Base-by-base conservation (phyloP, 495 filamentous ascomycete species). In the Hypoxylon fuscum region DNA sequence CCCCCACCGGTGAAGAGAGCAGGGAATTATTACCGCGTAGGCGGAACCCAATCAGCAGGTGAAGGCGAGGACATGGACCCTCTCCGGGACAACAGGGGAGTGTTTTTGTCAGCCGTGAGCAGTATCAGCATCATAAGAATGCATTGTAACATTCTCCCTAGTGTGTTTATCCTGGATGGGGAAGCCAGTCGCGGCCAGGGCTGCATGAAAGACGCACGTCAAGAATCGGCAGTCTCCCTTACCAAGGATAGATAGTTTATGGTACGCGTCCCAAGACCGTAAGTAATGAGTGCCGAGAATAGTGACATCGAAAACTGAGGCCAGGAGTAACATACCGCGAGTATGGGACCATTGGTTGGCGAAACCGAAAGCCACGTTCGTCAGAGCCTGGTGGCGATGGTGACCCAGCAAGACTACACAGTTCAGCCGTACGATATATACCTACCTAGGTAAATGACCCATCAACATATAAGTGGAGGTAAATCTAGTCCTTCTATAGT, bases 11-110 rank as follows among this genome's bases (percentile, higher is more conserved):
- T 15, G 22, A 35, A 27, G 7, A 42, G 12, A 25, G 32, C 46
- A 29, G n/a, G n/a, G n/a, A n/a, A 25, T 21, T 12, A 34, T 49
- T 58, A 64, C 54, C 47, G 20, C 29, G 35, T 48, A 32, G 25
- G 21, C 35, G 54, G 54, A 54, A 64, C 11, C 60, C 60, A 64
- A 64, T 58, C 32, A 58, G 18, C 1, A 40, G 23, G 12, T 35
- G 5, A 38, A 15, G 18, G 18, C 9, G 20, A 42, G 8, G 7
- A 22, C 14, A 64, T 52, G 27, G 23, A n/a, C 20, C 23, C 14
- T 35, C 14, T 34, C 18, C 23, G 34, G 17, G 23, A 49, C 27
- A 27, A 55, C 22, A 55, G 32, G 35, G 32, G 21, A 21, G 31
- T 29, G 0, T 9, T 15, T 12, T 12, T 27, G 17, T 55, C 43